These are phyloP conservation scores for Podaxis mareebaensis DNA, from an alignment of 768 basidiomycete genomes.

Conservation along the genomic window DNA sequence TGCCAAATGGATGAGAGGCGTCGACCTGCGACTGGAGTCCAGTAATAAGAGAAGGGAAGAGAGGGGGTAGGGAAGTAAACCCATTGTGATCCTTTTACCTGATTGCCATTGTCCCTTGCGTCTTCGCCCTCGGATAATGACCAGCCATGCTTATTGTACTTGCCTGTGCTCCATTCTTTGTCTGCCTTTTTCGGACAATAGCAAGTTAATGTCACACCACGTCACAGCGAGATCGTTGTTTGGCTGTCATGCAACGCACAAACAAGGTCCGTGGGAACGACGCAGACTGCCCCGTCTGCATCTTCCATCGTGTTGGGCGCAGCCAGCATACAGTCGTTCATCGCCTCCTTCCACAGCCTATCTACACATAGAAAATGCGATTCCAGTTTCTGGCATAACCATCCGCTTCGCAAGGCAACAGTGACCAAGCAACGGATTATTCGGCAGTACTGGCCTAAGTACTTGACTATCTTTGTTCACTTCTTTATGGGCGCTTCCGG, in stretches of 20 bases:
- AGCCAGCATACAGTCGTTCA: too few species aligned
- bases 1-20: constrained; percentile 27
- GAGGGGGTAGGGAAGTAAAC: constrained; percentile 11
- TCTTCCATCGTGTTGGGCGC: neutral
- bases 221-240: neutral
- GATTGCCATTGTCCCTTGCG: constrained; percentile 14
- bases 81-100: constrained; percentile 13
- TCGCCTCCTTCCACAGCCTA: too few species aligned
- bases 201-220: neutral
- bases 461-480: neutral
- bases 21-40: constrained; percentile 50
- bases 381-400: neutral
- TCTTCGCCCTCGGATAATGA: neutral
- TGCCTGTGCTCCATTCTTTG: neutral
- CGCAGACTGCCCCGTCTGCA: neutral
- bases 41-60: constrained; percentile 25
- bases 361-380: too few species aligned
- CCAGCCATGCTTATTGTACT: neutral
- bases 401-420: neutral
- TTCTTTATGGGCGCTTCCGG: constrained; percentile 1
- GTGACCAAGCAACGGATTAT: neutral
- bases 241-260: neutral
- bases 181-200: constrained; percentile 14
- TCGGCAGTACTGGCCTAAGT: neutral
- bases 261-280: neutral